These are phyloP conservation scores for Pistacia integerrima DNA, from an alignment of 345 rosid species.

Conservation along the genomic window DNA sequence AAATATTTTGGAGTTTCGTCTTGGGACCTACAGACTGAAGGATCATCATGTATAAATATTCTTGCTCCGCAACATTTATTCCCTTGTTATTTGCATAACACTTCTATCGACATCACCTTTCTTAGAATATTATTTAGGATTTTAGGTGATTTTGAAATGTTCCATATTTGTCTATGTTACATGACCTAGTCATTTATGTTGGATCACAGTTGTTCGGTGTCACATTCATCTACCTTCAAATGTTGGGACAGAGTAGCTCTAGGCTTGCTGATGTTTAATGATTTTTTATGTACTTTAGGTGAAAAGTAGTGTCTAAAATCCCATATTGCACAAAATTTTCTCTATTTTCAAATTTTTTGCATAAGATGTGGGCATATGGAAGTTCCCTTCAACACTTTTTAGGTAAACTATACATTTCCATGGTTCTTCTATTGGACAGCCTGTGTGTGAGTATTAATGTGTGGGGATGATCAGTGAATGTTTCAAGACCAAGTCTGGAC, in stretches of 20 bases:
- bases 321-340: not conserved
- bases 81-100: not conserved
- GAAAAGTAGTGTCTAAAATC: not conserved
- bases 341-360: not conserved
- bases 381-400: not conserved
- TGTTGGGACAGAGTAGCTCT: not conserved
- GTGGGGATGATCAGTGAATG: not conserved
- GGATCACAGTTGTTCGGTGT: too few species aligned
- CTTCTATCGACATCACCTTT: not conserved
- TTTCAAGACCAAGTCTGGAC: not conserved
- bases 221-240: not conserved
- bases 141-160: not conserved
- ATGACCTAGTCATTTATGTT: not conserved
- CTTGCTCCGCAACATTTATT: not conserved
- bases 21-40: not conserved
- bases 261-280: not conserved
- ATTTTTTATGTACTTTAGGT: not conserved
- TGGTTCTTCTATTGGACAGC: too few species aligned
- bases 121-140: not conserved
- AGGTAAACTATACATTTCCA: too few species aligned
- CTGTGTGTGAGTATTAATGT: too few species aligned
- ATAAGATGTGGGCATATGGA: not conserved
- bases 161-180: not conserved
- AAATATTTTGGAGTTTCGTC: not conserved
- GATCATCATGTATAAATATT: not conserved